Base-by-base conservation (phyloP, 345 rosid species). In the Hypericum perforatum region DNA sequence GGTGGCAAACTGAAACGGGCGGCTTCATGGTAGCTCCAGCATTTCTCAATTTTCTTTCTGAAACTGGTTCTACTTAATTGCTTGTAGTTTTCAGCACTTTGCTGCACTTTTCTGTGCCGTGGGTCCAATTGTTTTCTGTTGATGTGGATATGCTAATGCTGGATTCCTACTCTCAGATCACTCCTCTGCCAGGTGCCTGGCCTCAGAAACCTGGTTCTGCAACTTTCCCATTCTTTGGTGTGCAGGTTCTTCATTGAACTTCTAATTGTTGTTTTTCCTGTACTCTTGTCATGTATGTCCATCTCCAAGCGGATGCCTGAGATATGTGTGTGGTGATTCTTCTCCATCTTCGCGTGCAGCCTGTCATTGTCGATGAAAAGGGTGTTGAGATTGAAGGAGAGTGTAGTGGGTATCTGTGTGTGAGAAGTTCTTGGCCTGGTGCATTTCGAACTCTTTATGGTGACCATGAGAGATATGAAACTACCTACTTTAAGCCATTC, bases 1-100 rank as follows among this genome's bases (percentile, higher is more conserved):
- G 98, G 98, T 92, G 98, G 98, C 97, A 92, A 75, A 92, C 98
- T 58, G 98, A 92, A 82, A 88, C 96, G 54, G 98, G 98, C 15
- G 98, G 98, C 61, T 85, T 88, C 74, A 76, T 92, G 97, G 98
- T 85, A 74, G 39, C 16, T 41, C 4, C 32, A 22, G 32, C 32
- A 22, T 4, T 22, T 56, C n/a, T 49, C 47, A 45, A 37, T 38
- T 29, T 29, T 11, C 14, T 61, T 16, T 9, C 45, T 40, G 15
- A 8, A 51, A 22, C 4, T 4, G 32, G 32, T 22, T 22, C 32
- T 22, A 22, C 32, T 1, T 22, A 22, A 22, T 22, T 22, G 32
- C 32, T 22, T n/a, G n/a, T n/a, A n/a, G n/a, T n/a, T 22, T 22
- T 22, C 32, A 22, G 4, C 32, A 22, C 32, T 22, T 22, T 22